Evolutionary conservation across 2,329 filamentous ascomycete species (phyloP).

Genomic region (Verticillium albo-atrum): DNA sequence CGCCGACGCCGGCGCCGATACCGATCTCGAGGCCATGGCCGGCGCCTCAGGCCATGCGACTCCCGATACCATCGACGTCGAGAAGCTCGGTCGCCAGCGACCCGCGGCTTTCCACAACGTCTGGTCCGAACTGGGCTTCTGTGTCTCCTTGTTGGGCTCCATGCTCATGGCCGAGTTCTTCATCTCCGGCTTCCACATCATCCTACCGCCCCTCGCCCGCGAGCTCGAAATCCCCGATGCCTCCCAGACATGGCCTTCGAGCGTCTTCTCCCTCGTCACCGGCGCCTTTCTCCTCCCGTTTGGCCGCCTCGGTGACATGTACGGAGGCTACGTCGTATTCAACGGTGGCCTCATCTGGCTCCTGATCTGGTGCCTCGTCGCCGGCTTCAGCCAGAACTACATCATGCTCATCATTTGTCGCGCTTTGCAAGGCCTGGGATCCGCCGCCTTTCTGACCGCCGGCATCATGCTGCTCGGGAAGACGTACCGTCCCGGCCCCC

Average conservation of each 20-base stretch:
- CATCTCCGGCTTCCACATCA: conserved; percentile 71
- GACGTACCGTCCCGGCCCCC: conserved; percentile 63
- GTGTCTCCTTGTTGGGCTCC: conserved; percentile 56
- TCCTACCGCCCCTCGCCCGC: conserved; percentile 60
- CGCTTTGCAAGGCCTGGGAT: conserved; percentile 69
- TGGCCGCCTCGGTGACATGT: conserved; percentile 58
- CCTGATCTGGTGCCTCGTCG: conserved; percentile 62
- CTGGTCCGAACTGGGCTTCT: conserved; percentile 57
- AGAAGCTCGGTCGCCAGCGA: conserved; percentile 58
- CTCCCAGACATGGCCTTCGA: conserved; percentile 61
- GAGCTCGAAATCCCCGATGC: conserved; percentile 60
- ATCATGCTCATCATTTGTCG: conserved; percentile 70
- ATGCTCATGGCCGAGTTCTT: conserved; percentile 69
- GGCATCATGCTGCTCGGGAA: conserved; percentile 66
- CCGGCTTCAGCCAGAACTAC: conserved; percentile 64
- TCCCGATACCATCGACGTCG: conserved; percentile 33
- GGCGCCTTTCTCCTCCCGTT: conserved; percentile 58
- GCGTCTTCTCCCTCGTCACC: conserved; percentile 54
- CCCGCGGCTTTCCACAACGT: conserved; percentile 49
- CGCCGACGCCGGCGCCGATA: background rate
- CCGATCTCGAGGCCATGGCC: conserved; percentile 7
- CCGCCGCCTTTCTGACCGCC: conserved; percentile 67
- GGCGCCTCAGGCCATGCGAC: conserved; percentile 3
- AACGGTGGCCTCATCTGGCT: conserved; percentile 60
- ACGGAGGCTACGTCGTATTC: conserved; percentile 59